Conservation (phyloP, 129 eudicot genomes). For the Flaveria ramosissima region DNA sequence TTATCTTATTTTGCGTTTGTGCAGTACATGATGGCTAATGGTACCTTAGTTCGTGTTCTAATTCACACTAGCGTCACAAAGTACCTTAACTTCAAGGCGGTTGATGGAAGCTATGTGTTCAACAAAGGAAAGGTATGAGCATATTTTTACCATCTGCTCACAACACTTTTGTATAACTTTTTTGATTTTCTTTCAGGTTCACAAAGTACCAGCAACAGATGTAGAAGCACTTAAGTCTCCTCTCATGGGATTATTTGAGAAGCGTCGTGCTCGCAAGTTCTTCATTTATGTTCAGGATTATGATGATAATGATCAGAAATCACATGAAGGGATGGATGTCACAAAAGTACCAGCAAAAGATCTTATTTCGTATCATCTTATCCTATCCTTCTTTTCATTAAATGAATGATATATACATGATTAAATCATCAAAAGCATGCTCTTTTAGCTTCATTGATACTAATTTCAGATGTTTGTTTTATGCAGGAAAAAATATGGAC, state of each 20-base stretch:
- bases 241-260: slow-evolving; percentile 69
- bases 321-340: slow-evolving; percentile 67
- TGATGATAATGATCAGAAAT: slow-evolving; percentile 58
- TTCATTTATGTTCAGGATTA: slow-evolving; percentile 68
- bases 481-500: slow-evolving; percentile 60
- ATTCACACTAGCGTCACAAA: slow-evolving; percentile 65
- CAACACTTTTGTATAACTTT: not conserved
- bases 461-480: not conserved
- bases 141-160: not conserved
- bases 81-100: slow-evolving; percentile 71
- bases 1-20: slow-evolving; percentile 44
- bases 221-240: slow-evolving; percentile 74
- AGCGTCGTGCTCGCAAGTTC: slow-evolving; percentile 66
- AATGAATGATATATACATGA: not conserved
- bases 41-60: too few relatives aligned
- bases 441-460: slow-evolving; percentile 5
- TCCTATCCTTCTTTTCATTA: slow-evolving; percentile 12
- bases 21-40: slow-evolving; percentile 23
- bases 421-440: not conserved
- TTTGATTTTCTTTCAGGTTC: slow-evolving; percentile 42
- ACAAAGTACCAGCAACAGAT: slow-evolving; percentile 72
- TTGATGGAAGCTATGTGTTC: slow-evolving; percentile 72
- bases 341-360: slow-evolving; percentile 66
- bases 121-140: slow-evolving; percentile 61
- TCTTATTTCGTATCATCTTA: slow-evolving; percentile 56